Conservation (phyloP, 352 stramenopile genomes). For the Phytopythium cucurbitacearum region DNA sequence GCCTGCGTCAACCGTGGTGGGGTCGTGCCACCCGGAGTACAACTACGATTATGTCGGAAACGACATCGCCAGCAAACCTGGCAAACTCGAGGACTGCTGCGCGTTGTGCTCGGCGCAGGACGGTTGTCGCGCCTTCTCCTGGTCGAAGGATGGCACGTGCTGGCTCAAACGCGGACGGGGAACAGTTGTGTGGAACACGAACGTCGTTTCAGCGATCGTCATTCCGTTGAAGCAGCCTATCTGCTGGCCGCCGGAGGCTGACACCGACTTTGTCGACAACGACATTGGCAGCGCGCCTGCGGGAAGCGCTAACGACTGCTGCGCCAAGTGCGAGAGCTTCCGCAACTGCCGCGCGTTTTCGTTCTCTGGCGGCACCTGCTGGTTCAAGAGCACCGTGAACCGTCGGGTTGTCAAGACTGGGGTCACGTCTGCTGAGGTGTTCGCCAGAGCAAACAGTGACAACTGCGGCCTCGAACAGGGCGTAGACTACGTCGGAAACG, state of each 20-base stretch:
- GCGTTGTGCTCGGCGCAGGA: not conserved
- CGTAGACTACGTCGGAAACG: slow-evolving; percentile 17
- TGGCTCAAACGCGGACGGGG: slow-evolving; percentile 49
- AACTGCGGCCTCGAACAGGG: slow-evolving; percentile 23
- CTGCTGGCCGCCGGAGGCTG: slow-evolving; percentile 5
- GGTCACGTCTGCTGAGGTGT: not conserved
- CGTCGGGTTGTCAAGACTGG: slow-evolving; percentile 10
- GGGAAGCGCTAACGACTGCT: slow-evolving; percentile 7
- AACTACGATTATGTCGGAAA: slow-evolving; percentile 5
- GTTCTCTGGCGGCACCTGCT: slow-evolving; percentile 59
- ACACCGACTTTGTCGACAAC: slow-evolving; percentile 16
- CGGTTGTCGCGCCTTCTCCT: slow-evolving; percentile 11
- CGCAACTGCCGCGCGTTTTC: slow-evolving; percentile 36
- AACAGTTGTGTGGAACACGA: slow-evolving; percentile 8
- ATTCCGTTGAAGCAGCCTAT: not conserved
- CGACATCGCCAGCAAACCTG: not conserved
- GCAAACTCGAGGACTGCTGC: not conserved
- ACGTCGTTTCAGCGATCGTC: slow-evolving; percentile 6
- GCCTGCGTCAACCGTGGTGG: not conserved
- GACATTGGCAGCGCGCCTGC: slow-evolving; percentile 11
- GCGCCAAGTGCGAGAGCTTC: slow-evolving; percentile 13
- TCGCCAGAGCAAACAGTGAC: slow-evolving; percentile 1
- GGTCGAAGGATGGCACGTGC: slow-evolving; percentile 47
- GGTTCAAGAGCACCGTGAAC: slow-evolving; percentile 32
- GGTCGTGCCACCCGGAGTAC: not conserved